Percentiles rank a stretch among this genome's conserved stretches.
These are phyloP conservation scores for Neofusicoccum kwambonambiense DNA, from an alignment of 2,329 filamentous ascomycete species.

Conservation along the genomic window DNA sequence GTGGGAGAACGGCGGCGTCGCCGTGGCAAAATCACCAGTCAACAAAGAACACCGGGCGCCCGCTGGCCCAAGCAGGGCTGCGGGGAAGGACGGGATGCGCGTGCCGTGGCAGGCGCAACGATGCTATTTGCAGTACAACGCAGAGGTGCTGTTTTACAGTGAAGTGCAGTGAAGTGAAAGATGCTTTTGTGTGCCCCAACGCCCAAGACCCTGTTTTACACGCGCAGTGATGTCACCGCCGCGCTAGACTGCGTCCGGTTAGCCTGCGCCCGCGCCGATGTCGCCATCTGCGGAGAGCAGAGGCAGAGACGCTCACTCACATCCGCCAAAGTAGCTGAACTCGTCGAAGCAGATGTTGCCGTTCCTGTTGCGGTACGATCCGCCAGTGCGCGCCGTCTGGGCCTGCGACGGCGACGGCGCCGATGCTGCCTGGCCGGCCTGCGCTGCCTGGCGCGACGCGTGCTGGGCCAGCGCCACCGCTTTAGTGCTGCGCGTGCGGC, in stretches of 20 bases:
- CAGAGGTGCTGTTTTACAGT: neutral
- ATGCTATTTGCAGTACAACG: neutral
- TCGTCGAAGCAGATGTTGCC: constrained; percentile 17
- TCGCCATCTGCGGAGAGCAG: neutral
- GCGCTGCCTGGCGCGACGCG: too few species aligned
- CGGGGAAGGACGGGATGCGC: neutral
- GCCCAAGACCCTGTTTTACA: constrained; percentile 6
- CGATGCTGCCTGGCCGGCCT: too few species aligned
- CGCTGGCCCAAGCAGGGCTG: neutral
- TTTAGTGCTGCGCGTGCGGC: too few species aligned
- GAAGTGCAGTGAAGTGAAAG: too few species aligned
- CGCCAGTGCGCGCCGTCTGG: constrained; percentile 1
- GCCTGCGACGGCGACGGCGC: neutral
- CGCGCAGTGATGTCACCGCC: neutral
- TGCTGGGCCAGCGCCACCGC: too few species aligned
- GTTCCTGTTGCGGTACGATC: constrained; percentile 14
- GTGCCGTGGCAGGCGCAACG: neutral
- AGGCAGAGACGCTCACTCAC: neutral
- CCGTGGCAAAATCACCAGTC: neutral
- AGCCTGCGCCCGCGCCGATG: neutral
- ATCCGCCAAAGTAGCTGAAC: constrained; percentile 12
- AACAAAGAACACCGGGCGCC: constrained; percentile 9
- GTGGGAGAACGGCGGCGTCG: neutral
- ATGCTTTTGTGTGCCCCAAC: neutral
- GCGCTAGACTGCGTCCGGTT: constrained; percentile 3